A percentile compares a stretch with the other conserved stretches of the same genome.
Evolutionary conservation across 1,284 basidiomycete genomes (phyloP).

Genomic region (Grifola frondosa): DNA sequence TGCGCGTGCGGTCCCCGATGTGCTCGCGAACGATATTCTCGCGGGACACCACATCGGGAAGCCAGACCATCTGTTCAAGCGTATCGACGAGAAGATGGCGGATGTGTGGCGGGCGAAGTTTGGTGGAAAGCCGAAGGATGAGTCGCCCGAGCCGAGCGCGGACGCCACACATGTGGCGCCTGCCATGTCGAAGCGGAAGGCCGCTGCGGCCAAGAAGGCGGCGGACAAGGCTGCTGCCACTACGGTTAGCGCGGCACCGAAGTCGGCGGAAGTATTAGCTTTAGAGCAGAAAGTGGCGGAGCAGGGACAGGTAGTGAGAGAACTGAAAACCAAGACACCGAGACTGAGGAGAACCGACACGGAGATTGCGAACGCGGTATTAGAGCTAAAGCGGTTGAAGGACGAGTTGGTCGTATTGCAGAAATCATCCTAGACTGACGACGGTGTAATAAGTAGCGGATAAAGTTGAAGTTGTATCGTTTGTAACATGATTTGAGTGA

Average conservation of each 20-base stretch:
- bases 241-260: slow-evolving; percentile 51
- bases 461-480: slow-evolving; percentile 4
- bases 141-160: slow-evolving; percentile 34
- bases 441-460: not conserved
- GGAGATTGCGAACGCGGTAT: slow-evolving; percentile 46
- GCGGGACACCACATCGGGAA: slow-evolving; percentile 85
- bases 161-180: slow-evolving; percentile 42
- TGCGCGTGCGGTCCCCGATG: slow-evolving; percentile 70
- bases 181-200: slow-evolving; percentile 55
- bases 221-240: slow-evolving; percentile 30
- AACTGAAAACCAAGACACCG: slow-evolving; percentile 59
- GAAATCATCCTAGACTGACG: slow-evolving; percentile 13
- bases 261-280: slow-evolving; percentile 58
- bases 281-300: slow-evolving; percentile 71
- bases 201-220: slow-evolving; percentile 39
- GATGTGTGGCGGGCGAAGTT: slow-evolving; percentile 84
- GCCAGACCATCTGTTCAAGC: slow-evolving; percentile 91
- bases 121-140: slow-evolving; percentile 39
- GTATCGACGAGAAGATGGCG: slow-evolving; percentile 90
- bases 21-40: slow-evolving; percentile 78
- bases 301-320: slow-evolving; percentile 73
- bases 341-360: slow-evolving; percentile 63
- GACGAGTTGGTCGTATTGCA: slow-evolving; percentile 54
- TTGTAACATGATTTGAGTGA: not conserved
- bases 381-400: slow-evolving; percentile 56